A percentile compares a stretch with the other conserved stretches of the same genome.
phyloP scores from a whole-genome alignment of 371 early-diverging fungal genomes.

The Rhizomucor pusillus region DNA sequence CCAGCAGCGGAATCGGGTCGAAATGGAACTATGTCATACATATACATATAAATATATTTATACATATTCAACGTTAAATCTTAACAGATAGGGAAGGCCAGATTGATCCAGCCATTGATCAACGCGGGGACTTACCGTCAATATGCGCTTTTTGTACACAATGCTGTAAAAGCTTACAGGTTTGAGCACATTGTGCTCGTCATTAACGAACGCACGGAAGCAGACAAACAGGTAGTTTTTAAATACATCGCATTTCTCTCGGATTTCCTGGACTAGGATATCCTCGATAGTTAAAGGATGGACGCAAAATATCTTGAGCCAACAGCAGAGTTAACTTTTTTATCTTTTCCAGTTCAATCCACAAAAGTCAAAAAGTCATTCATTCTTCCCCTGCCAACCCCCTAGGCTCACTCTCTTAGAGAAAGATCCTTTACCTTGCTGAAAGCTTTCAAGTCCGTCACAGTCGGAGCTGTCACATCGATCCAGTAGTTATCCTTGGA shows the following conservation, averaged over 20 bases:
- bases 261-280: conserved; percentile 79
- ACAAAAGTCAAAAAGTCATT: no score
- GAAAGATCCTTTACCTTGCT: conserved; percentile 43
- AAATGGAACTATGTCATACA: conserved; percentile 61
- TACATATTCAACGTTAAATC: not conserved
- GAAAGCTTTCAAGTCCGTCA: conserved; percentile 73
- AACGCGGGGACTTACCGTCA: conserved; percentile 55
- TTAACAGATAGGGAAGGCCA: not conserved
- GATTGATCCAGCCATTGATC: no score
- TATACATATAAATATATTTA: not conserved
- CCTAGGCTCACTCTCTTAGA: not conserved
- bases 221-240: conserved; percentile 85
- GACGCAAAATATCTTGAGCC: conserved; percentile 48
- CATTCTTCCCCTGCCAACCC: no score
- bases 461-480: conserved; percentile 79
- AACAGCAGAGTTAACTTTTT: not conserved
- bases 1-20: conserved; percentile 46
- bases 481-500: conserved; percentile 81
- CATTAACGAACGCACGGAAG: conserved; percentile 74
- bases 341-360: no score
- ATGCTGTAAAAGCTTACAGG: conserved; percentile 83
- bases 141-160: conserved; percentile 56
- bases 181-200: conserved; percentile 60
- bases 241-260: conserved; percentile 92
- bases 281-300: conserved; percentile 92